Evolutionary conservation across 1,284 basidiomycete species (phyloP).

Genomic region (Polyporus tsugae): DNA sequence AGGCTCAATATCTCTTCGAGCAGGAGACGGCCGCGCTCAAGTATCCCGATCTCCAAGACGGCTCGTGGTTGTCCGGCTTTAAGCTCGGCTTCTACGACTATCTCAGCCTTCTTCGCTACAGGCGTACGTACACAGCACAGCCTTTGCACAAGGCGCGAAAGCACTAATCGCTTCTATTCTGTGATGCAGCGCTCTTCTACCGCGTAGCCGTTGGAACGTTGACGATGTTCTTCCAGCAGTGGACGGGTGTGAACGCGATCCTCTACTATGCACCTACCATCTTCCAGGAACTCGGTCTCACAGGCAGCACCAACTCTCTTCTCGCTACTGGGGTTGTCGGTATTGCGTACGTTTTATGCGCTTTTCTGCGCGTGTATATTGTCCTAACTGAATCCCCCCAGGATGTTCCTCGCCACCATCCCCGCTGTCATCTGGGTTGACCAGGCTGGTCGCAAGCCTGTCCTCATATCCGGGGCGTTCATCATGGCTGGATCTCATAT

Average conservation of each 20-base stretch:
- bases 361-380: not conserved
- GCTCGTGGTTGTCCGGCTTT: constrained; percentile 61
- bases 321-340: constrained; percentile 87
- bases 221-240: constrained; percentile 82
- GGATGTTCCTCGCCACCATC: constrained; percentile 79
- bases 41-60: constrained; percentile 74
- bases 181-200: constrained; percentile 56
- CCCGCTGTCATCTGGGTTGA: constrained; percentile 80
- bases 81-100: constrained; percentile 69
- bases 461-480: constrained; percentile 74
- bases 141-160: not conserved
- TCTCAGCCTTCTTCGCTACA: constrained; percentile 59
- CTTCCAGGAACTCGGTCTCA: constrained; percentile 64
- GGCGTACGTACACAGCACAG: constrained; percentile 48
- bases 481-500: constrained; percentile 73
- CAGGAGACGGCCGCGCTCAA: constrained; percentile 62
- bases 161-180: not conserved
- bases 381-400: constrained; percentile 33
- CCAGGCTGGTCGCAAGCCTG: constrained; percentile 73
- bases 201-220: constrained; percentile 67
- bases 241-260: constrained; percentile 72
- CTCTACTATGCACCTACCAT: constrained; percentile 77
- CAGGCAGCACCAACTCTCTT: constrained; percentile 66
- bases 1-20: constrained; percentile 80
- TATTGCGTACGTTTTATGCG: constrained; percentile 63